A percentile compares a stretch with the other conserved stretches of the same genome.
Evolutionary conservation across 768 basidiomycete genomes (phyloP).

Genomic region (Crucibulum laeve): DNA sequence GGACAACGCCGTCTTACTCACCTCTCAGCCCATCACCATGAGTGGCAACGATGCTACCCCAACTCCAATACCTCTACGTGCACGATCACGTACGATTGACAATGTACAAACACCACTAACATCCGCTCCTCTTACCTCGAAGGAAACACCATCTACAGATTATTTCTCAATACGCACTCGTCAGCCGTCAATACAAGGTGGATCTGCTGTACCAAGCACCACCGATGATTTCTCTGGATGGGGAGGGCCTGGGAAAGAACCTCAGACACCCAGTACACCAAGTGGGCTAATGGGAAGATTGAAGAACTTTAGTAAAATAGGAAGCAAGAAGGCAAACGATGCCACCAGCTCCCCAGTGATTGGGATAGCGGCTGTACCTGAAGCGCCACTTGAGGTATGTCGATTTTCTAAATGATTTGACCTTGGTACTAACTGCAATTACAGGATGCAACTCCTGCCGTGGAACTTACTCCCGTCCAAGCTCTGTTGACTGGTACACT

Average conservation of each 20-base stretch:
- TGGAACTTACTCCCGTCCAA: too few relatives aligned
- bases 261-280: slow-evolving; percentile 47
- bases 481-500: too few relatives aligned
- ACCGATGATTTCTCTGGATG: slow-evolving; percentile 52
- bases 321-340: slow-evolving; percentile 36
- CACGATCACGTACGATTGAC: slow-evolving; percentile 43
- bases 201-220: slow-evolving; percentile 21
- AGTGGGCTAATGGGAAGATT: slow-evolving; percentile 75
- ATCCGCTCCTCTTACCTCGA: slow-evolving; percentile 7
- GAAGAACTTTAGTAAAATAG: slow-evolving; percentile 67
- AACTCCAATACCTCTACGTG: slow-evolving; percentile 19
- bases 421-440: background rate
- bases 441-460: background rate
- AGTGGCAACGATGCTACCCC: slow-evolving; percentile 22
- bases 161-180: slow-evolving; percentile 48
- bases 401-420: background rate
- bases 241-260: slow-evolving; percentile 24
- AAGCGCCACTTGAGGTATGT: slow-evolving; percentile 18
- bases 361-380: slow-evolving; percentile 16
- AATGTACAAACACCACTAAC: slow-evolving; percentile 12
- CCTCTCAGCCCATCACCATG: slow-evolving; percentile 41
- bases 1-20: slow-evolving; percentile 22
- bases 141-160: slow-evolving; percentile 38
- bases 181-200: slow-evolving; percentile 37
- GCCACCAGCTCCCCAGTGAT: slow-evolving; percentile 20